Percentiles rank a stretch among this genome's conserved stretches.
Conservation (phyloP, 108 stramenopile species). For the Chaetoceros tenuissimus region DNA sequence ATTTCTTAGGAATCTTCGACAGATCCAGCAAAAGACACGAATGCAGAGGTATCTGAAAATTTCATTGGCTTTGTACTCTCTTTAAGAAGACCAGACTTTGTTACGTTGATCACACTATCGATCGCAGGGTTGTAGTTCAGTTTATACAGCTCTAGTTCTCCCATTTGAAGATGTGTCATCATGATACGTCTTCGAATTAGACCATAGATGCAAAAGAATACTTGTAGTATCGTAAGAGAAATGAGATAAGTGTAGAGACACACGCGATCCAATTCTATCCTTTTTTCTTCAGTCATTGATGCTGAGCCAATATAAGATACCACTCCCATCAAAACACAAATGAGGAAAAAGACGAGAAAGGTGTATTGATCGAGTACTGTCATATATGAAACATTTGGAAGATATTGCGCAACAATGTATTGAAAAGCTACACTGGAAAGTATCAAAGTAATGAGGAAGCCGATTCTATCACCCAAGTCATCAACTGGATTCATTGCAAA, state of each 20-base stretch:
- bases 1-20: no score
- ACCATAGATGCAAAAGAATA: background rate
- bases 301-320: background rate
- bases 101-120: background rate
- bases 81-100: background rate
- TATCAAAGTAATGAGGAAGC: conserved; percentile 4
- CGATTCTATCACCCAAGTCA: conserved; percentile 6
- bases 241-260: background rate
- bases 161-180: background rate
- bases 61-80: background rate
- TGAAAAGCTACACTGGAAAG: conserved; percentile 7
- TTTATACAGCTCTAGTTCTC: background rate
- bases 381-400: conserved; percentile 6
- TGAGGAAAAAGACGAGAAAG: background rate
- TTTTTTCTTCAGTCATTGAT: background rate
- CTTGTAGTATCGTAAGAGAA: background rate
- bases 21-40: background rate
- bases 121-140: background rate
- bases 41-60: background rate
- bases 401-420: conserved; percentile 1
- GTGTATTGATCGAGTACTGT: conserved; percentile 5
- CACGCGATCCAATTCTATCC: background rate
- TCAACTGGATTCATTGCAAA: conserved; percentile 6
- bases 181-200: background rate
- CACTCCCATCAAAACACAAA: background rate